Percentiles rank a stretch among this genome's conserved stretches.
Conservation (phyloP, 345 rosid species). For the Nasturtium officinale region DNA sequence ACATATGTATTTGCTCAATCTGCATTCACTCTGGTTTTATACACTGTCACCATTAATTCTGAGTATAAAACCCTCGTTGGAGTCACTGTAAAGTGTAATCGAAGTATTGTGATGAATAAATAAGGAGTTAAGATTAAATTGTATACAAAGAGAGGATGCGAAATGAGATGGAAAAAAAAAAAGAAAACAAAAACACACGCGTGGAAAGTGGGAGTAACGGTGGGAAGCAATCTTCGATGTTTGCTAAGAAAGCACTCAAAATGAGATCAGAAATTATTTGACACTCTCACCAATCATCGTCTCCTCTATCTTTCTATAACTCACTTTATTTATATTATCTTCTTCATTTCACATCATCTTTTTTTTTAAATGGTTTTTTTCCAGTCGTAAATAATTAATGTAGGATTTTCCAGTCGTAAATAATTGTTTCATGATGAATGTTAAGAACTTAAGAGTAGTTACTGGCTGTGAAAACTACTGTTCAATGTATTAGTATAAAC, state of each 20-base stretch:
- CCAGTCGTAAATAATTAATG: conserved; percentile 9
- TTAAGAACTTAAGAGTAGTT: neutral
- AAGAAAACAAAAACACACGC: conserved; percentile 36
- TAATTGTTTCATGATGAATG: conserved; percentile 27
- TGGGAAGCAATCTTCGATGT: conserved; percentile 45
- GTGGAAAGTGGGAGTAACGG: conserved; percentile 45
- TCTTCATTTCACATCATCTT: conserved; percentile 25
- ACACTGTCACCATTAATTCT: neutral
- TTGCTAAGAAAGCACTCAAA: conserved; percentile 44
- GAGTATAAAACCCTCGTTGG: neutral
- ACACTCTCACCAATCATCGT: conserved; percentile 39
- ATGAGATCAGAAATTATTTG: conserved; percentile 33
- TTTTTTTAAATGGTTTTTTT: neutral
- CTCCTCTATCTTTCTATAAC: conserved; percentile 18
- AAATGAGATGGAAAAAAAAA: conserved; percentile 22
- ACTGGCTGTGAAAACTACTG: neutral
- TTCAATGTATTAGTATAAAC: no score
- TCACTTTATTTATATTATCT: conserved; percentile 39
- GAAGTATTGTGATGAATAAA: neutral
- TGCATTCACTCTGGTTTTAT: neutral
- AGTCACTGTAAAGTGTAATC: neutral
- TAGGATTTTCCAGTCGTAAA: neutral
- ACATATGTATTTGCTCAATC: neutral
- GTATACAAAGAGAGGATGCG: neutral
- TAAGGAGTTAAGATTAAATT: neutral